Conservation (phyloP, 176 grass and related monocot species). For the Hordeum vulgare region DNA sequence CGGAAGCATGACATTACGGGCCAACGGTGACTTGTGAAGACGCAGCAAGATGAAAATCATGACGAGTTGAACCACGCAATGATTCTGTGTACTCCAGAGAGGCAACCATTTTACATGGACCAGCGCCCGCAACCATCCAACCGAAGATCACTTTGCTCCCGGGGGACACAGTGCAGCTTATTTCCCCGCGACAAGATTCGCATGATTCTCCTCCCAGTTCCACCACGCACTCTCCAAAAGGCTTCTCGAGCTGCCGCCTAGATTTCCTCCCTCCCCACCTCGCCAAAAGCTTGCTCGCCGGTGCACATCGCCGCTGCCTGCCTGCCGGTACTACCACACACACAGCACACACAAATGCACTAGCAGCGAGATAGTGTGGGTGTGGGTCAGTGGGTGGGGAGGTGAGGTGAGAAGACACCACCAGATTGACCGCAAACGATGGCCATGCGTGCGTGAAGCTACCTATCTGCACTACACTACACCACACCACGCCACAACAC, state of each 20-base stretch:
- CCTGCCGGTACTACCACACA: background rate
- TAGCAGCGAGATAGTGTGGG: background rate
- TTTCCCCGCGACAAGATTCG: background rate
- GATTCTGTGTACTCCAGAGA: background rate
- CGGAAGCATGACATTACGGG: slow-evolving; percentile 9
- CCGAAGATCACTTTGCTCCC: background rate
- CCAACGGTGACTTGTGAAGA: slow-evolving; percentile 2
- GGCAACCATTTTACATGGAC: background rate
- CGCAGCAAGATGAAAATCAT: background rate
- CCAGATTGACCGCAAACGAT: background rate
- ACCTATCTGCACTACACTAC: background rate
- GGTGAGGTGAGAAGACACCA: slow-evolving; percentile 33
- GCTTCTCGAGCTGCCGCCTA: background rate
- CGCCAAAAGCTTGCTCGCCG: background rate
- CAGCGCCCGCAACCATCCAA: background rate
- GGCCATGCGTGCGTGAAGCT: background rate
- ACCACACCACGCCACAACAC: too few species aligned
- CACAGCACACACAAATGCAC: background rate
- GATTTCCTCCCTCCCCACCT: slow-evolving; percentile 24
- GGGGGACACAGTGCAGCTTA: background rate
- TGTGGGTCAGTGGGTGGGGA: background rate
- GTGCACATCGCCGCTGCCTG: background rate
- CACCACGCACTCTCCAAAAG: background rate
- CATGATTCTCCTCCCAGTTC: background rate
- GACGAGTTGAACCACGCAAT: background rate